A percentile compares a stretch with the other conserved stretches of the same genome.
These are phyloP conservation scores for Gonapodya prolifera DNA, from an alignment of 192 early-diverging fungal species.

Conservation along the genomic window DNA sequence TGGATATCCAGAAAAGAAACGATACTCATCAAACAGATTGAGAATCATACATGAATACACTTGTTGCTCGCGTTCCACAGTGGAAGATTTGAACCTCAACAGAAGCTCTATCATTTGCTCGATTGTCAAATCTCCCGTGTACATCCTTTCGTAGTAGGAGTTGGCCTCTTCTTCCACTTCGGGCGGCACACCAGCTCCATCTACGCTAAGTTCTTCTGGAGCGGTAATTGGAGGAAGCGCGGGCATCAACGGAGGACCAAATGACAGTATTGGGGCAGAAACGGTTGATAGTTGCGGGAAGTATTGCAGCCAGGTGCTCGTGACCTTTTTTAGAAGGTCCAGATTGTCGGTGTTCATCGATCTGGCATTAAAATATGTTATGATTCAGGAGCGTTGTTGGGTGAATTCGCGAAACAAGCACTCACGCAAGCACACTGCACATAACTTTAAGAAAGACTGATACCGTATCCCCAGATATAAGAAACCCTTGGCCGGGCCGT, in stretches of 20 bases:
- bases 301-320: constrained; percentile 32
- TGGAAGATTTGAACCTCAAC: constrained; percentile 64
- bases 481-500: constrained; percentile 4
- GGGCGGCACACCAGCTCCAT: constrained; percentile 35
- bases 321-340: constrained; percentile 41
- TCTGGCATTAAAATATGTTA: constrained; percentile 15
- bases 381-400: too few relatives aligned
- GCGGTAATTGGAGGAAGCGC: constrained; percentile 10
- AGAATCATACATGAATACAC: constrained; percentile 82
- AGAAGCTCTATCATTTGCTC: constrained; percentile 75
- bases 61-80: constrained; percentile 60
- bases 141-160: constrained; percentile 61
- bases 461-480: constrained; percentile 50
- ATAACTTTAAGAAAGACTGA: constrained; percentile 44
- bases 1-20: constrained; percentile 88
- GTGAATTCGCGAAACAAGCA: too few relatives aligned
- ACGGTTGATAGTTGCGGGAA: constrained; percentile 31
- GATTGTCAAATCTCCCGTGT: constrained; percentile 66
- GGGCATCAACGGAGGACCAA: constrained; percentile 21
- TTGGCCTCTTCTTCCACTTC: constrained; percentile 68
- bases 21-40: constrained; percentile 91
- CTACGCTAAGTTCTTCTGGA: constrained; percentile 12
- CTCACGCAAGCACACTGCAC: constrained; percentile 12
- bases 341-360: constrained; percentile 46
- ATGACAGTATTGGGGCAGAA: constrained; percentile 28